Base-by-base conservation (phyloP, 2,329 filamentous ascomycete genomes). In the Talaromyces sp. region DNA sequence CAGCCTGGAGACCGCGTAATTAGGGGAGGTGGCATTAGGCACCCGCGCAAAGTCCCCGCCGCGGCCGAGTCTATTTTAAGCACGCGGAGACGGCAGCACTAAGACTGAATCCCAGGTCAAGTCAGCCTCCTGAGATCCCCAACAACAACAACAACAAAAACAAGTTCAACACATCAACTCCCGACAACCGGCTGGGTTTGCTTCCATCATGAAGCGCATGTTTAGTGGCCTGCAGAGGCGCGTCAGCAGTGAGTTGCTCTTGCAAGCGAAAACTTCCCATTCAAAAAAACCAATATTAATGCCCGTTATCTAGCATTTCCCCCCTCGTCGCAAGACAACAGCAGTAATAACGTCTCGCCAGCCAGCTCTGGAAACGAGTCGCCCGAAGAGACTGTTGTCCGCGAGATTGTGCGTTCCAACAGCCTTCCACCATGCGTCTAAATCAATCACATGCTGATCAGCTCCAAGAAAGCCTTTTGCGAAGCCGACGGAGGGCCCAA, bases 381-480 rank as follows among this genome's bases (percentile, higher is more conserved):
- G 1, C 76, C 77, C 1, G 77, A 79, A 60, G 71, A 68, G 8
- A 68, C 71, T 29, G 64, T 79, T 24, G 56, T 75, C n/a, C 71
- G 66, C 60, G 77, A 78, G 71, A 67, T 79, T 65, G 77, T 79
- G 55, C 51, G 75, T 68, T 51, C 4, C 11, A 53, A 41, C 11
- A 3, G 8, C 27, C 8, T 19, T 17, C 35, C 35, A 38, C 14
- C 32, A 38, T 51, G n/a, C 38, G 51, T 31, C n/a, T 52, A 10
- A n/a, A 14, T 51, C 24, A 50, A 21, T 24, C 14, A 14, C 49
- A 11, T 27, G 55, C 43, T 57, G 41, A 60, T 51, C 43, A 38
- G 38, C 56, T 51, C 56, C 41, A 60, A 93, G 90, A 89, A 82
- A 81, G 82, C 86, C 51, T 96, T 96, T 73, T 96, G 91, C 81